phyloP scores from a whole-genome alignment of 768 basidiomycete species.

The Phanerodontia chrysosporium region DNA sequence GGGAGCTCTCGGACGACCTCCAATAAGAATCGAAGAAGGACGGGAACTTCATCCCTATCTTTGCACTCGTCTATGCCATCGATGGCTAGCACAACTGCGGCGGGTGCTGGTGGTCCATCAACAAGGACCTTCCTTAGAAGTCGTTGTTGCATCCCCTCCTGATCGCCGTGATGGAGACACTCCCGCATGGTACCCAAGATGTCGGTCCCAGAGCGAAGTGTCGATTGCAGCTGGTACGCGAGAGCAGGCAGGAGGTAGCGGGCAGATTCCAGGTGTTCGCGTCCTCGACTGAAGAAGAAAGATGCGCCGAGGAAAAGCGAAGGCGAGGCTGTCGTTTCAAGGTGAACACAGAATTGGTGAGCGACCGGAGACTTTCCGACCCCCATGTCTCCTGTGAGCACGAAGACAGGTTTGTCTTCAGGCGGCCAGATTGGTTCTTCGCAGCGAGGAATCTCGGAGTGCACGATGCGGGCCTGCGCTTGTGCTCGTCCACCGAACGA shows the following conservation, averaged over 20 bases:
- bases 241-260: neutral
- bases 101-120: neutral
- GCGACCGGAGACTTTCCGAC: constrained; percentile 1
- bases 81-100: neutral
- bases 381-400: neutral
- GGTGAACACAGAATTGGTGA: neutral
- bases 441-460: no score
- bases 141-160: neutral
- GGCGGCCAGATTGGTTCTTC: no score
- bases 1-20: neutral
- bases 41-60: neutral
- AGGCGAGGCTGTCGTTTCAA: neutral
- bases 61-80: neutral
- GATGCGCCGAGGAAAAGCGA: neutral
- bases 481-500: no score
- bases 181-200: neutral
- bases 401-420: neutral
- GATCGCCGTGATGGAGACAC: neutral
- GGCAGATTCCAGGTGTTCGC: neutral
- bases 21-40: neutral
- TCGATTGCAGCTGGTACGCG: neutral
- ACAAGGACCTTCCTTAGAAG: neutral
- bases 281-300: neutral
- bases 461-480: no score
- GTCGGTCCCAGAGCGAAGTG: neutral